Conservation (phyloP, 495 filamentous ascomycete genomes). For the Tuber microsphaerosporum region DNA sequence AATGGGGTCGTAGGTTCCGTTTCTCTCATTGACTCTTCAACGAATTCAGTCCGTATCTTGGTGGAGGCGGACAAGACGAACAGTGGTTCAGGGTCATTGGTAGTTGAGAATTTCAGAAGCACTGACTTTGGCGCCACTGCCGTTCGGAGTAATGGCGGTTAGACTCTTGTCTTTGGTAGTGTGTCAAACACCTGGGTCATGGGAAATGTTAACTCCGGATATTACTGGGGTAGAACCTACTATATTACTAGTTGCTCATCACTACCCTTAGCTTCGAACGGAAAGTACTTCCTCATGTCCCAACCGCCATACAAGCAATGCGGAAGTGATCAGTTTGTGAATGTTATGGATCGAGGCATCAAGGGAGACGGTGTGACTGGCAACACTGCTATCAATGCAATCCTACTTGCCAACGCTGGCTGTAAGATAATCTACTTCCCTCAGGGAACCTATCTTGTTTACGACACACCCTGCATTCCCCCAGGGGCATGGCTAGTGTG, state of each 20-base stretch:
- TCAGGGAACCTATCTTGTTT: slow-evolving; percentile 65
- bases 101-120: slow-evolving; percentile 51
- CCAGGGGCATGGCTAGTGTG: slow-evolving; percentile 46
- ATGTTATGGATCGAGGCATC: slow-evolving; percentile 76
- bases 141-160: slow-evolving; percentile 47
- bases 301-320: slow-evolving; percentile 63
- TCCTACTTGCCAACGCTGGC: slow-evolving; percentile 65
- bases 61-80: slow-evolving; percentile 59
- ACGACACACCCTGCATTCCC: slow-evolving; percentile 59
- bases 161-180: slow-evolving; percentile 48
- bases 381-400: slow-evolving; percentile 75
- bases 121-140: slow-evolving; percentile 54
- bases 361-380: slow-evolving; percentile 70
- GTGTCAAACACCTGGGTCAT: slow-evolving; percentile 46
- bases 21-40: slow-evolving; percentile 48
- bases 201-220: slow-evolving; percentile 46
- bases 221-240: slow-evolving; percentile 54
- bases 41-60: slow-evolving; percentile 49
- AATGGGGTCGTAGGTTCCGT: slow-evolving; percentile 50
- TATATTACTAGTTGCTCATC: slow-evolving; percentile 45
- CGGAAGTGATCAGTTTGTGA: slow-evolving; percentile 68
- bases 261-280: slow-evolving; percentile 42
- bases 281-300: slow-evolving; percentile 49
- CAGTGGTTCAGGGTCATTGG: slow-evolving; percentile 56
- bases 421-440: slow-evolving; percentile 80